Percentiles rank a stretch among this genome's conserved stretches.
These are phyloP conservation scores for Dunaliella primolecta DNA, from an alignment of 139 green algal genomes.

Conservation along the genomic window DNA sequence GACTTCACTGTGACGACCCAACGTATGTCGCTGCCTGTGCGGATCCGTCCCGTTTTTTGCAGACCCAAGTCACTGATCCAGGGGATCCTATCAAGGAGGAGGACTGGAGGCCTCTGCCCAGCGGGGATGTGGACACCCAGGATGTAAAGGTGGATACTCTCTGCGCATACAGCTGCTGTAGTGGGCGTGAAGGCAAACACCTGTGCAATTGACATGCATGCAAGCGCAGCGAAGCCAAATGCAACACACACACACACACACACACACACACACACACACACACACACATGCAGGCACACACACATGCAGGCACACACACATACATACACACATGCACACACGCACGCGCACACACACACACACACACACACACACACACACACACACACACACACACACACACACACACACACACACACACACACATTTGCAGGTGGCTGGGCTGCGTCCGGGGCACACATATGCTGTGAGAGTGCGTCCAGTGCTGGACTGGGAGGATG, in stretches of 20 bases:
- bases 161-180: no score
- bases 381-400: slow-evolving; percentile 2
- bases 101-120: slow-evolving; percentile 3
- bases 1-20: no score
- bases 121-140: slow-evolving; percentile 1
- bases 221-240: no score
- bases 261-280: not conserved
- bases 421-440: slow-evolving; percentile 40
- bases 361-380: slow-evolving; percentile 6
- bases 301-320: not conserved
- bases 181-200: no score
- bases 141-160: slow-evolving; percentile 6
- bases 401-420: not conserved
- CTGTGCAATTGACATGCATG: no score
- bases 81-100: not conserved
- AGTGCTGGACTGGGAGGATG: not conserved
- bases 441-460: slow-evolving; percentile 43
- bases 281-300: not conserved
- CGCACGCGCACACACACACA: not conserved
- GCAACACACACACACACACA: not conserved
- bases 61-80: not conserved
- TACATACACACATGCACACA: not conserved
- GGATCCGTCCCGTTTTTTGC: no score
- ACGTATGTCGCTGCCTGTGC: no score
- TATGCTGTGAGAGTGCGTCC: slow-evolving; percentile 48